A percentile compares a stretch with the other conserved stretches of the same genome.
Evolutionary conservation across 257 asterid species (phyloP).

Genomic region (Solanum rostratum): DNA sequence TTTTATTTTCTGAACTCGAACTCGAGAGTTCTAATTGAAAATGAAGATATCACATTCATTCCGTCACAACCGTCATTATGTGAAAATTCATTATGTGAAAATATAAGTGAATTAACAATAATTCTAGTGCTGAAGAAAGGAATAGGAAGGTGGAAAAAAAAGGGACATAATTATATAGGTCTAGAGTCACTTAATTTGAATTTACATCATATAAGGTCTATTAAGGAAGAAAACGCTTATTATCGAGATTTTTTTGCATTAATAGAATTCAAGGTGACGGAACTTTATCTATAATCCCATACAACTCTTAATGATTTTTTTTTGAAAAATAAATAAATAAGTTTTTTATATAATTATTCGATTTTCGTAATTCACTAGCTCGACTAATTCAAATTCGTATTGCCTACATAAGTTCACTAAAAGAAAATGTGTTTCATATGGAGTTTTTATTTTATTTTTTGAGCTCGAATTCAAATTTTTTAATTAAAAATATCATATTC

Average conservation of each 20-base stretch:
- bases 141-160: neutral
- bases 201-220: neutral
- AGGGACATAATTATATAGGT: neutral
- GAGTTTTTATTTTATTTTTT: neutral
- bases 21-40: fast-evolving
- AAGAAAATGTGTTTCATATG: neutral
- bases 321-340: no score
- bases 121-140: neutral
- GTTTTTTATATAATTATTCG: neutral
- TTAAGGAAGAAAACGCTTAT: neutral
- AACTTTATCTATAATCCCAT: neutral
- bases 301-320: no score
- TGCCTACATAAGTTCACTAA: neutral
- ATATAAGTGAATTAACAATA: neutral
- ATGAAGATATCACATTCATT: neutral
- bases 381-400: neutral
- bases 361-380: fast-evolving
- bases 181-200: neutral
- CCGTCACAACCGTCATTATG: neutral
- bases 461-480: fast-evolving
- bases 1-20: neutral
- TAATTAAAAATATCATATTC: neutral
- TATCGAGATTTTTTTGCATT: neutral
- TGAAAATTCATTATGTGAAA: neutral
- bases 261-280: neutral